Conservation (phyloP, 2,329 filamentous ascomycete genomes). For the Chalara sp. region DNA sequence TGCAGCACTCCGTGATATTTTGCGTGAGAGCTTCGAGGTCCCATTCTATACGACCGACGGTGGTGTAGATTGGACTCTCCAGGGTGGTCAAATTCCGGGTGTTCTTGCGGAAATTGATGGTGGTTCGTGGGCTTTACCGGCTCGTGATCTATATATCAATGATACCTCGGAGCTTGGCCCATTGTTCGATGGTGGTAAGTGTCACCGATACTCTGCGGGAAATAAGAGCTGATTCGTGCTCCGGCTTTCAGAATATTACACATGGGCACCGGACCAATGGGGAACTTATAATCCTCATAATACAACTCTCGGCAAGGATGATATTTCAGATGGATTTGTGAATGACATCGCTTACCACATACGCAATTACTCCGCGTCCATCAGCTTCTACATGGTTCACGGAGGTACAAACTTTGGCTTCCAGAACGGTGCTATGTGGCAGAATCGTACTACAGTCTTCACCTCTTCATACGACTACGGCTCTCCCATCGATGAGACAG, state of each 20-base stretch:
- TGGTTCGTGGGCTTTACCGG: slow-evolving; percentile 33
- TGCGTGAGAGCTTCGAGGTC: slow-evolving; percentile 35
- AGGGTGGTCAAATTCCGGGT: slow-evolving; percentile 35
- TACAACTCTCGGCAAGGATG: no score
- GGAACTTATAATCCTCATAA: no score
- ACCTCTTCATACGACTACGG: slow-evolving; percentile 45
- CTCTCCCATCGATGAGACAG: slow-evolving; percentile 42
- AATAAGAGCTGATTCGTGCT: no score
- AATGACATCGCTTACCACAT: no score
- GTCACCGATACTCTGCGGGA: no score
- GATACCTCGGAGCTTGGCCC: slow-evolving; percentile 36
- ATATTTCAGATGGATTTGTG: no score
- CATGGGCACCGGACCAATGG: no score
- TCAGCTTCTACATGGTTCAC: slow-evolving; percentile 47
- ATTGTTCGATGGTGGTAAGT: slow-evolving; percentile 34
- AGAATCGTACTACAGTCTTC: slow-evolving; percentile 32
- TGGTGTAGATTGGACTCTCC: slow-evolving; percentile 34
- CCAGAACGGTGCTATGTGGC: slow-evolving; percentile 38
- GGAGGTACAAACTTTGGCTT: slow-evolving; percentile 45
- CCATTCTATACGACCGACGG: slow-evolving; percentile 45
- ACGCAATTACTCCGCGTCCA: slow-evolving; percentile 23
- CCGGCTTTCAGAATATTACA: no score
- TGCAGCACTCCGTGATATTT: slow-evolving; percentile 32
- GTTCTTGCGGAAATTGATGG: slow-evolving; percentile 42
- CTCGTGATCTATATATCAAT: slow-evolving; percentile 36